Conservation (phyloP, 208 protist genomes). For the Herpetomonas samuelpessoai region DNA sequence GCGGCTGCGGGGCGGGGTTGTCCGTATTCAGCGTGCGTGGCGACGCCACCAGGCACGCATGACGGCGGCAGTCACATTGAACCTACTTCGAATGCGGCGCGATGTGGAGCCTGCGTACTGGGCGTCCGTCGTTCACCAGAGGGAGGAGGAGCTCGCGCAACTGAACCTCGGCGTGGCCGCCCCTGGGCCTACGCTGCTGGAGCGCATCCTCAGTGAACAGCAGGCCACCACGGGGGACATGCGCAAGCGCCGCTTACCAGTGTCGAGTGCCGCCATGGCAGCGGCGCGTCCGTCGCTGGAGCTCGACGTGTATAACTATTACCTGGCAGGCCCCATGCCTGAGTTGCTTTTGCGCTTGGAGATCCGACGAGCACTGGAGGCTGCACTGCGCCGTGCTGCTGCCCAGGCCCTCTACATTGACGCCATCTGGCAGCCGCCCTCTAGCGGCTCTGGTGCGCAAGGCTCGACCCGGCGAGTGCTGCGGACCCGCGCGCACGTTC, state of each 20-base stretch:
- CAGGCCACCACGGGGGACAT: constrained; percentile 3
- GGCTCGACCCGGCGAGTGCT: neutral
- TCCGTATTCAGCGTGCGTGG: constrained; percentile 48
- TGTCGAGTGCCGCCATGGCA: neutral
- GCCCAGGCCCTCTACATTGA: neutral
- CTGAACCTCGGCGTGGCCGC: constrained; percentile 6
- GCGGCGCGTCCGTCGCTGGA: constrained; percentile 13
- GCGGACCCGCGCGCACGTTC: constrained; percentile 12
- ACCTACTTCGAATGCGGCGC: constrained; percentile 45
- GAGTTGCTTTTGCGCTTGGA: constrained; percentile 50
- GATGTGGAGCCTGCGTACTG: constrained; percentile 56
- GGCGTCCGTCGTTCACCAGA: constrained; percentile 22
- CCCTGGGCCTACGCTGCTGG: constrained; percentile 1
- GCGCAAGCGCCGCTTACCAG: neutral
- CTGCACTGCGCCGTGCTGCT: constrained; percentile 1
- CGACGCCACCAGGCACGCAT: constrained; percentile 28
- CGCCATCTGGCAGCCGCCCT: neutral
- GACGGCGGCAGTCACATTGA: constrained; percentile 53
- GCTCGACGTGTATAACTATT: constrained; percentile 51
- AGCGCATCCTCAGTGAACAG: constrained; percentile 8
- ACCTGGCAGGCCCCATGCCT: constrained; percentile 44
- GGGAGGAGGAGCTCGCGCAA: constrained; percentile 31
- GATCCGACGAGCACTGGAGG: constrained; percentile 24
- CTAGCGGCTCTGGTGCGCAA: no score
- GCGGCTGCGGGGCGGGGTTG: constrained; percentile 11